Conservation (phyloP, 768 basidiomycete genomes). For the Exsudoporus frostii region DNA sequence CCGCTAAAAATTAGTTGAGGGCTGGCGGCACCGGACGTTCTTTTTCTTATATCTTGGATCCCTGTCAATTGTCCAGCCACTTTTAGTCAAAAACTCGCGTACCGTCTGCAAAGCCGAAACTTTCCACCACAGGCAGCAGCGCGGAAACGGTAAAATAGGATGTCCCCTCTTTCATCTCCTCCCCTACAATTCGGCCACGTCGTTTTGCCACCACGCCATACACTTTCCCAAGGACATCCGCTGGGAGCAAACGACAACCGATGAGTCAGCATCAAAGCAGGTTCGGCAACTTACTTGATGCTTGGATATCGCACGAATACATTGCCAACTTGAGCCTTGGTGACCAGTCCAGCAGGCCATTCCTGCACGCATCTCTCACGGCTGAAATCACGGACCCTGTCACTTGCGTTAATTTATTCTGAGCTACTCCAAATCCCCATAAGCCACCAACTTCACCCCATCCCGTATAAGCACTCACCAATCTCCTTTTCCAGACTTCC, state of each 20-base stretch:
- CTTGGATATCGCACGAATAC: slow-evolving; percentile 98
- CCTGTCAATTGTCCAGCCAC: slow-evolving; percentile 6
- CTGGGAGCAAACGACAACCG: slow-evolving; percentile 37
- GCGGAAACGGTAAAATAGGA: slow-evolving; percentile 91
- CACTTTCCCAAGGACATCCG: slow-evolving; percentile 96
- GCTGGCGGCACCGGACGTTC: slow-evolving; percentile 95
- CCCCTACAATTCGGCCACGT: slow-evolving; percentile 88
- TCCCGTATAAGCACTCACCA: slow-evolving; percentile 40
- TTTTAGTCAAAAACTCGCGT: not conserved
- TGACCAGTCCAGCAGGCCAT: slow-evolving; percentile 93
- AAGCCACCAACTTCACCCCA: slow-evolving; percentile 8
- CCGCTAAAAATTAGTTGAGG: slow-evolving; percentile 97
- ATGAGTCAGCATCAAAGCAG: slow-evolving; percentile 10
- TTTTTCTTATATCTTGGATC: slow-evolving; percentile 82
- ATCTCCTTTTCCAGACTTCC: slow-evolving; percentile 62
- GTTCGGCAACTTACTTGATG: slow-evolving; percentile 68
- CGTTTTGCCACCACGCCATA: slow-evolving; percentile 93
- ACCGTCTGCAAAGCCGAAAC: slow-evolving; percentile 98
- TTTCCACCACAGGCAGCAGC: slow-evolving; percentile 91
- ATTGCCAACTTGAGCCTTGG: slow-evolving; percentile 95
- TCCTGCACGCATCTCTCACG: slow-evolving; percentile 85
- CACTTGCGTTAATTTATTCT: slow-evolving; percentile 78
- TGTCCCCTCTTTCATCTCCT: slow-evolving; percentile 99
- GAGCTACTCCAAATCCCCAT: slow-evolving; percentile 44
- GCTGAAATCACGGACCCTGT: slow-evolving; percentile 89